Base-by-base conservation (phyloP, 441 rosid genomes). In the Syzygium syzygioides region DNA sequence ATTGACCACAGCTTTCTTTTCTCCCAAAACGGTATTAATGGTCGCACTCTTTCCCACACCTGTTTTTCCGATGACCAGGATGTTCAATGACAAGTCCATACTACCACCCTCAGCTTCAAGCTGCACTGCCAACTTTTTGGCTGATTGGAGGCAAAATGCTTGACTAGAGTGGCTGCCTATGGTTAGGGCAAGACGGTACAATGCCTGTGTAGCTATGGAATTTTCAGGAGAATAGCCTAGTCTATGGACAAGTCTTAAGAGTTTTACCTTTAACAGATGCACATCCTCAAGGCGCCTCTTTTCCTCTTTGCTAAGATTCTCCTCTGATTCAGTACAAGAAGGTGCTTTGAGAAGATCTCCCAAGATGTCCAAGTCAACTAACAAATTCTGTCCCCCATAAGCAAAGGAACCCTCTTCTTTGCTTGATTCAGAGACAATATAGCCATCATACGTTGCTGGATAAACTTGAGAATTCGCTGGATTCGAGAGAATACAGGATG, bases 31-130 rank as follows among this genome's bases (percentile, higher is more conserved):
- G 13, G 86, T 45, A 56, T 87, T 41, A 1, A 80, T 80, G 14
- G 79, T 57, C 6, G 86, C 59, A 66, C 89, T 87, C 86, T 80
- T 87, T 48, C 89, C 89, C 0, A 87, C 86, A 5, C 89, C 86
- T 14, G 86, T 8, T 87, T 87, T 87, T 23, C 89, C 89, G 0
- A 87, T 32, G 86, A 87, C 86, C 34, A 87, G 26, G 37, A 80
- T 80, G 50, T 87, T 79, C 89, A 87, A 52, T 9, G 89, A 87
- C 30, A 79, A 79, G 64, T 79, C 86, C 3, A 76, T 37, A 76
- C n/a, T 1, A 76, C n/a, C 18, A 23, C 18, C n/a, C 28, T 76
- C n/a, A 34, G 83, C 83, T 37, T 76, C 83, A 23, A 76, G 83
- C 52, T 76, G n/a, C 9, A 0, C 19, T 23, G 62, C 85, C 50